Conservation (phyloP, 2,329 filamentous ascomycete species). For the Parascedosporium putredinis region DNA sequence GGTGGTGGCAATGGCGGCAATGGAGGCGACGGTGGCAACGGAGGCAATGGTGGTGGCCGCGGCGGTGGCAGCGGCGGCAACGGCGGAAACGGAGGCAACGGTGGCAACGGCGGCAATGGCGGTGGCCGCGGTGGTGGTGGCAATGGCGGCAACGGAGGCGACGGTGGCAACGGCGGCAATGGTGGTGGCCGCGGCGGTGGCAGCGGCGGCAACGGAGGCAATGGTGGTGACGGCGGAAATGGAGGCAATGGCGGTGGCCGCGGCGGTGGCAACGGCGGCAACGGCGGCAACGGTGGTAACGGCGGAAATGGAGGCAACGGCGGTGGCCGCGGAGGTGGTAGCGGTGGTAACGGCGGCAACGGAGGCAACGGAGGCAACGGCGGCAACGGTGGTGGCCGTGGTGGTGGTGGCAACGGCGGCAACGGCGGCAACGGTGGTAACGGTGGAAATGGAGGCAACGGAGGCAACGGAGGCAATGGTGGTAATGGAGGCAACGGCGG, state of each 20-base stretch:
- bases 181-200: background rate
- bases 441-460: background rate
- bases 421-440: background rate
- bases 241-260: background rate
- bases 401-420: background rate
- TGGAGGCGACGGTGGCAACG: background rate
- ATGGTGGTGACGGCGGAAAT: background rate
- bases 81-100: background rate
- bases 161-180: background rate
- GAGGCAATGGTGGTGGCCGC: constrained; percentile 4
- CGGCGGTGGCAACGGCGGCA: background rate
- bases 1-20: background rate
- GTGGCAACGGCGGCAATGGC: background rate
- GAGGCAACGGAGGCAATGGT: background rate
- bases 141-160: too few relatives aligned
- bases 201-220: background rate
- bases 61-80: background rate
- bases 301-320: background rate
- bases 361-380: background rate
- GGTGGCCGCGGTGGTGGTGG: background rate
- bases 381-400: background rate
- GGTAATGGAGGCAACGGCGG: background rate
- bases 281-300: background rate
- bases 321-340: too few relatives aligned
- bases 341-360: background rate